phyloP scores from a whole-genome alignment of 768 basidiomycete species.

The Terana coerulea region DNA sequence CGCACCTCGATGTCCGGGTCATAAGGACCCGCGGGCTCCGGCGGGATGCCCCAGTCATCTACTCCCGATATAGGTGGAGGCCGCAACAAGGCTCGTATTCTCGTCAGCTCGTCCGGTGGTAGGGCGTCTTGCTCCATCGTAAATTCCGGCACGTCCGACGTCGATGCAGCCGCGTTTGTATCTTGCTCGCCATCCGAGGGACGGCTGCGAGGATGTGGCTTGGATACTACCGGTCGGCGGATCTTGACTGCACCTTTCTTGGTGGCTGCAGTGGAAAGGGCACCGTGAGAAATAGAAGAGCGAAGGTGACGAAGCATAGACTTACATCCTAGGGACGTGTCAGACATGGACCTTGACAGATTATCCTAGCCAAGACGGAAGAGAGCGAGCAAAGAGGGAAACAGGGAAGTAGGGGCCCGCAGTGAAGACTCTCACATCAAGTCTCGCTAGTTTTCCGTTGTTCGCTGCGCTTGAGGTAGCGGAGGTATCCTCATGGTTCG shows the following conservation, averaged over 20 bases:
- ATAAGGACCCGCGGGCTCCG: constrained; percentile 47
- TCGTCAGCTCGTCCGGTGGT: constrained; percentile 40
- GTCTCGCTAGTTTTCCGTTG: constrained; percentile 10
- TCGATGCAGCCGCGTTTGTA: constrained; percentile 10
- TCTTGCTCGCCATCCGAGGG: constrained; percentile 39
- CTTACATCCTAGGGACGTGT: constrained; percentile 42
- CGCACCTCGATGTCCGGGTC: constrained; percentile 63
- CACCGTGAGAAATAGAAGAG: not conserved
- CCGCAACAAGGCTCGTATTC: constrained; percentile 50
- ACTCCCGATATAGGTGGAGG: constrained; percentile 65
- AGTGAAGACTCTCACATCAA: constrained; percentile 62
- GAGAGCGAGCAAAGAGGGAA: constrained; percentile 65
- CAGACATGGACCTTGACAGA: constrained; percentile 16
- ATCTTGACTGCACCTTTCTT: constrained; percentile 56
- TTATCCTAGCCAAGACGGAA: constrained; percentile 61
- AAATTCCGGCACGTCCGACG: constrained; percentile 10
- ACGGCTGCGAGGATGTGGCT: constrained; percentile 46
- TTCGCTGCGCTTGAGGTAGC: constrained; percentile 22
- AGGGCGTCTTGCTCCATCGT: constrained; percentile 25
- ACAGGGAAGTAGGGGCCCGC: constrained; percentile 36
- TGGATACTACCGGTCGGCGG: constrained; percentile 45
- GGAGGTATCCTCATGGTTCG: constrained; percentile 31
- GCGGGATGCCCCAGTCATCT: constrained; percentile 76
- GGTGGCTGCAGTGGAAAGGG: constrained; percentile 1
- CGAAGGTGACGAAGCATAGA: constrained; percentile 1